Evolutionary conservation across 2,329 filamentous ascomycete species (phyloP), one percentile per base, ranked within the genome.

Genomic region (Talaromyces sp.): DNA sequence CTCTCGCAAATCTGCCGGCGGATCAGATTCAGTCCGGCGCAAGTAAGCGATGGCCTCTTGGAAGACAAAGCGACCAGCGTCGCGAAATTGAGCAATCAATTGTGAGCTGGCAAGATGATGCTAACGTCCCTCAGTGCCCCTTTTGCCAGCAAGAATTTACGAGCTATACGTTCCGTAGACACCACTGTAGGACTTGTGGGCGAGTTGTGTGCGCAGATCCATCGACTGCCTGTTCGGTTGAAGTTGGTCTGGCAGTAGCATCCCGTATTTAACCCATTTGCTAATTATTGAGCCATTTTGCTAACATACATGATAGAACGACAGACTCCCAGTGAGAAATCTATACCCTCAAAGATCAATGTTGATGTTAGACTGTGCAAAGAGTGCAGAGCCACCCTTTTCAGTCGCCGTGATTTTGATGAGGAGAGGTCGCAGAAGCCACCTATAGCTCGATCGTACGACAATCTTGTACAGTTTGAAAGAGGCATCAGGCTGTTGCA

Each of bases 71-170:
- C 73, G 92, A 90, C 68, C 87, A 90, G 59, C 86, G 92, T 59
- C 95, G 97, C 74, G 75, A 86, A 14, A 81, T 98, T 4, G 95
- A 99, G 75, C 95, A 99, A 74, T 93, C 91, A 0, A 87, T 99
- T 8, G 93, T 99, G 16, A 90, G 90, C 0, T 99, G 95, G 95
- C 91, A 99, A 76, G 93, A 98, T 61, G 95, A 99, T 76, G 84
- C 89, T 0, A 86, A 83, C 37, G 93, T 99, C 6, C 68, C 83
- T 1, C 88, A 89, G 68, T 99, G 95, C 74, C 95, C 95, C 0
- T 97, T 97, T 73, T 99, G 95, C 72, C 91, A 96, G 73, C 95
- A 99, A 72, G 92, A 97, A 64, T 99, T 99, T 76, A 90, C 92
- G 0, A 90, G 89, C 14, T 98, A 97, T 85, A 91, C 92, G 1